A percentile compares a stretch with the other conserved stretches of the same genome.
phyloP scores from a whole-genome alignment of 805 yeast genomes.

The Spathaspora boniae region DNA sequence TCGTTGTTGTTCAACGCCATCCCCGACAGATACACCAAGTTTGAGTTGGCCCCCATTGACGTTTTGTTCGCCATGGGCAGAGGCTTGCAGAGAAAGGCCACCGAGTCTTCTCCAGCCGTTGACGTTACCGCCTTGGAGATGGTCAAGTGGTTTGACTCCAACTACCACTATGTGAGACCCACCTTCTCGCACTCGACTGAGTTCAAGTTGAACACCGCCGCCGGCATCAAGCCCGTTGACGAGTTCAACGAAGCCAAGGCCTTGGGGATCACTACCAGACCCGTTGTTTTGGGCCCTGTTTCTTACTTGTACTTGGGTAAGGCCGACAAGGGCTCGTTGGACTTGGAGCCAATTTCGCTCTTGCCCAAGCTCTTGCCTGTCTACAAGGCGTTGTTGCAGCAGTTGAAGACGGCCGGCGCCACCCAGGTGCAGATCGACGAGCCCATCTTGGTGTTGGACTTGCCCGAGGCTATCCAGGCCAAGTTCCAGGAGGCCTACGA shows the following conservation, averaged over 20 bases:
- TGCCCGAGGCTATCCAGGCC: slow-evolving; percentile 76
- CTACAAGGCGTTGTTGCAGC: slow-evolving; percentile 82
- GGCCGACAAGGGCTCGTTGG: slow-evolving; percentile 96
- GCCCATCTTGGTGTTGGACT: slow-evolving; percentile 93
- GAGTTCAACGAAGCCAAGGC: slow-evolving; percentile 98
- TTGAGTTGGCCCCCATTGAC: slow-evolving; percentile 83
- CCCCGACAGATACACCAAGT: slow-evolving; percentile 96
- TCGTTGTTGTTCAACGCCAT: slow-evolving; percentile 90
- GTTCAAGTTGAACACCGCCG: slow-evolving; percentile 77
- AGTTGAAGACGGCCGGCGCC: slow-evolving; percentile 94
- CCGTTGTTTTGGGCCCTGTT: slow-evolving; percentile 94
- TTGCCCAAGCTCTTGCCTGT: slow-evolving; percentile 90
- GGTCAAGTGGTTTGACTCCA: slow-evolving; percentile 99
- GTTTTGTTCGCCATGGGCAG: slow-evolving; percentile 99
- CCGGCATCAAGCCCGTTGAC: slow-evolving; percentile 91
- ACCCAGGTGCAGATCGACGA: slow-evolving; percentile 93
- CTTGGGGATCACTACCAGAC: slow-evolving; percentile 95
- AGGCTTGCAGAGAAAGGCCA: slow-evolving; percentile 97
- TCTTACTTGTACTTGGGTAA: slow-evolving; percentile 94
- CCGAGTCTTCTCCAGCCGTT: slow-evolving; percentile 81
- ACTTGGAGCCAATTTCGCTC: slow-evolving; percentile 87
- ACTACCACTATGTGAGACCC: slow-evolving; percentile 99
- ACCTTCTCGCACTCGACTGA: slow-evolving; percentile 93
- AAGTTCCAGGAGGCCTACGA: slow-evolving; percentile 89
- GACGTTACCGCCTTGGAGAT: slow-evolving; percentile 98